Evolutionary conservation across 2,329 filamentous ascomycete genomes (phyloP).

Genomic region (Sordariomycetes sp.): DNA sequence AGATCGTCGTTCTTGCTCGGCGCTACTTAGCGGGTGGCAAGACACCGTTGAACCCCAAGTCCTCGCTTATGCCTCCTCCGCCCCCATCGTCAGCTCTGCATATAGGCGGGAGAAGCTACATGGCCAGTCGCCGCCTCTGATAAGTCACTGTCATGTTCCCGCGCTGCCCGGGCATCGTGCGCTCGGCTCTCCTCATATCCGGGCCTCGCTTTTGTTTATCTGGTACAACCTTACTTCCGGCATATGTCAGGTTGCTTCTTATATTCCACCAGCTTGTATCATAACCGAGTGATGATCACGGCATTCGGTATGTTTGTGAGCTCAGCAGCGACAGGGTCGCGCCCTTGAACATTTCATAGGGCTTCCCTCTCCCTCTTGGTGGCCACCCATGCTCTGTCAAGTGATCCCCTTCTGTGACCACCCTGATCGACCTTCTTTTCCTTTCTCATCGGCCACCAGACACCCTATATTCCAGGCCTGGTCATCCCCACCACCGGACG

Average conservation of each 20-base stretch:
- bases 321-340: not conserved
- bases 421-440: no score
- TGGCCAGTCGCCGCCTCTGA: not conserved
- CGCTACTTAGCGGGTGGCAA: not conserved
- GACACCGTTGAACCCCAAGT: not conserved
- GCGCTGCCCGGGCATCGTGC: not conserved
- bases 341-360: no score
- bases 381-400: not conserved
- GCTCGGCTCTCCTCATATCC: not conserved
- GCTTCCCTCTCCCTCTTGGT: not conserved
- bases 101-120: not conserved
- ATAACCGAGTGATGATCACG: not conserved
- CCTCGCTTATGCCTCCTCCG: not conserved
- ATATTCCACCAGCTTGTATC: not conserved
- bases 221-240: not conserved
- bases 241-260: not conserved
- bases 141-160: not conserved
- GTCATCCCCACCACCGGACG: no score
- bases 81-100: not conserved
- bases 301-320: not conserved
- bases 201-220: not conserved
- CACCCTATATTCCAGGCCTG: no score
- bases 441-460: no score
- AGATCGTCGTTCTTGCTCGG: not conserved
- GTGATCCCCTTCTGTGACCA: no score